Evolutionary conservation across 2,329 filamentous ascomycete species (phyloP).

Genomic region (Talaromyces sp.): DNA sequence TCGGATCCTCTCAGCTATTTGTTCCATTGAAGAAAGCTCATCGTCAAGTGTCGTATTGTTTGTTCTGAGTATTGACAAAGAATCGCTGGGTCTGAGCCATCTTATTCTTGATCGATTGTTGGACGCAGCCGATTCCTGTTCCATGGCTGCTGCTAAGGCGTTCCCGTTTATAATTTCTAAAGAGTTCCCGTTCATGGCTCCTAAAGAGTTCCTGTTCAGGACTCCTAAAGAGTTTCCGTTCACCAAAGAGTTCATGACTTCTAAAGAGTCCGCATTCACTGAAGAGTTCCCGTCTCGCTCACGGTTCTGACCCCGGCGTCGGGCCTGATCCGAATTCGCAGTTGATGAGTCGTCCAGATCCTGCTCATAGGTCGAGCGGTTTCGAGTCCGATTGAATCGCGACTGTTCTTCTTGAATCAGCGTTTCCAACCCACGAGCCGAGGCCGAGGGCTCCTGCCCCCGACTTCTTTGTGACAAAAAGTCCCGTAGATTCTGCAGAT

Average conservation of each 20-base stretch:
- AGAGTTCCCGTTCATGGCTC: conserved; percentile 9
- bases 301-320: conserved; percentile 13
- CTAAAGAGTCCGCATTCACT: background rate
- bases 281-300: conserved; percentile 13
- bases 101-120: conserved; percentile 19
- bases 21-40: conserved; percentile 10
- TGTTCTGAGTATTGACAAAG: conserved; percentile 15
- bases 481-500: conserved; percentile 34
- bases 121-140: conserved; percentile 13
- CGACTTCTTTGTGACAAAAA: conserved; percentile 30
- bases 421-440: conserved; percentile 31
- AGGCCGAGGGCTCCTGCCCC: conserved; percentile 23
- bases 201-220: background rate
- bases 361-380: conserved; percentile 22
- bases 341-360: conserved; percentile 18
- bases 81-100: conserved; percentile 21
- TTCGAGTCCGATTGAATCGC: conserved; percentile 20
- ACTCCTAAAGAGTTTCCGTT: conserved; percentile 11
- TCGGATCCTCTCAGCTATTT: conserved; percentile 14
- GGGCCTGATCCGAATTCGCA: conserved; percentile 12
- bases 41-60: conserved; percentile 2
- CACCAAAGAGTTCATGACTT: no score
- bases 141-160: background rate
- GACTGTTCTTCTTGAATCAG: conserved; percentile 35
- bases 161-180: background rate